Evolutionary conservation across 1,284 basidiomycete genomes (phyloP).

Genomic region (Schizopora paradoxa): DNA sequence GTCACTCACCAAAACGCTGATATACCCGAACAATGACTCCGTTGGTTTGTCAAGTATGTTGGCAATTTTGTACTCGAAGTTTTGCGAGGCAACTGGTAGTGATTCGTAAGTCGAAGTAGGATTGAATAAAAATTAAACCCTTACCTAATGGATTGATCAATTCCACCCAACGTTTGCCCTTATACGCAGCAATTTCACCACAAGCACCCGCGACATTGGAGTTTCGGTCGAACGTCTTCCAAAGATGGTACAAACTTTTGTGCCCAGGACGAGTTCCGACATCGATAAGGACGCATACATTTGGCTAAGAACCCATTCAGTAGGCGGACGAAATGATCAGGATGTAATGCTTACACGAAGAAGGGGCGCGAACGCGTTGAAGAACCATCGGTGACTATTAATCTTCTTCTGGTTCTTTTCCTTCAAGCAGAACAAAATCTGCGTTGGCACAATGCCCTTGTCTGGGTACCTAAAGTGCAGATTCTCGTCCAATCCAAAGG

Average conservation of each 20-base stretch:
- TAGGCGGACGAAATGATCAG: background rate
- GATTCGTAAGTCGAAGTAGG: background rate
- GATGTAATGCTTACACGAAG: conserved; percentile 51
- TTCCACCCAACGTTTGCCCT: conserved; percentile 80
- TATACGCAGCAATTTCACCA: conserved; percentile 91
- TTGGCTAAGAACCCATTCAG: conserved; percentile 48
- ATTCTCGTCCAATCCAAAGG: conserved; percentile 84
- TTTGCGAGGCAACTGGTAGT: conserved; percentile 80
- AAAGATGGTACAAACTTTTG: conserved; percentile 86
- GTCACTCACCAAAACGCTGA: conserved; percentile 63
- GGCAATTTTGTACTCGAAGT: conserved; percentile 92
- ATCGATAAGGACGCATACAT: conserved; percentile 86
- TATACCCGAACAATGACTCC: conserved; percentile 91
- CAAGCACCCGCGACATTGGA: conserved; percentile 93
- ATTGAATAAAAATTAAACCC: conserved; percentile 19
- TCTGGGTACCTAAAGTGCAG: conserved; percentile 93
- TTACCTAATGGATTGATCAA: conserved; percentile 82
- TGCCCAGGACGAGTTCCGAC: conserved; percentile 87
- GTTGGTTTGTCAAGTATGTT: conserved; percentile 94
- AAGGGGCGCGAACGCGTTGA: conserved; percentile 80
- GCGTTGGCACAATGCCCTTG: conserved; percentile 90
- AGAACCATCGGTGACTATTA: conserved; percentile 94
- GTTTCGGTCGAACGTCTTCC: conserved; percentile 94
- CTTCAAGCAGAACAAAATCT: conserved; percentile 91
- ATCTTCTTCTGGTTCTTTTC: conserved; percentile 96